Evolutionary conservation across 2,329 filamentous ascomycete genomes (phyloP).

Genomic region (Ophiostoma perfectum): DNA sequence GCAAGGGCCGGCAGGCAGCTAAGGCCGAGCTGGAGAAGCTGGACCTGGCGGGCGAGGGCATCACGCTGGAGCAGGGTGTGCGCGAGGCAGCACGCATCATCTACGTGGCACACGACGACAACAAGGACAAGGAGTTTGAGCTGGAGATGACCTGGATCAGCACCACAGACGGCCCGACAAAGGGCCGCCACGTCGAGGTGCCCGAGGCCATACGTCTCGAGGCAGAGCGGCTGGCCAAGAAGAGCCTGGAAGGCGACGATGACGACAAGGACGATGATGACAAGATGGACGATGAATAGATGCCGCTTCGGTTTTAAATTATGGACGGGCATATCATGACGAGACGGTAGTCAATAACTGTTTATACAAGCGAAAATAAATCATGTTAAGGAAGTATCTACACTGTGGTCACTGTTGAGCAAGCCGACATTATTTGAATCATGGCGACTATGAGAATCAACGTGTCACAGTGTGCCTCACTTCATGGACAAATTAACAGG

Average conservation of each 20-base stretch:
- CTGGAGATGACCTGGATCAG: slow-evolving; percentile 99
- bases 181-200: slow-evolving; percentile 88
- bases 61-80: slow-evolving; percentile 80
- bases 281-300: slow-evolving; percentile 70
- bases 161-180: slow-evolving; percentile 74
- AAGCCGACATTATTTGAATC: not conserved
- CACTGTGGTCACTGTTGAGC: not conserved
- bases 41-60: slow-evolving; percentile 69
- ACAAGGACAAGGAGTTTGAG: slow-evolving; percentile 99
- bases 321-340: slow-evolving; percentile 10
- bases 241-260: slow-evolving; percentile 79
- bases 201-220: slow-evolving; percentile 86
- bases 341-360: not conserved
- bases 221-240: slow-evolving; percentile 88
- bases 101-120: slow-evolving; percentile 95
- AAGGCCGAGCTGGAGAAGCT: slow-evolving; percentile 99
- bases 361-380: slow-evolving; percentile 4
- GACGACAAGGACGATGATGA: slow-evolving; percentile 65
- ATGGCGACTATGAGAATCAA: not conserved
- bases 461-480: no score
- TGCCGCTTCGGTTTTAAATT: not conserved
- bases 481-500: no score
- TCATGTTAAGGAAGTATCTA: not conserved
- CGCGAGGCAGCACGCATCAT: slow-evolving; percentile 97
- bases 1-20: slow-evolving; percentile 92